These are phyloP conservation scores for Fraxinus sp. DNA, from an alignment of 305 asterid genomes.

Conservation along the genomic window DNA sequence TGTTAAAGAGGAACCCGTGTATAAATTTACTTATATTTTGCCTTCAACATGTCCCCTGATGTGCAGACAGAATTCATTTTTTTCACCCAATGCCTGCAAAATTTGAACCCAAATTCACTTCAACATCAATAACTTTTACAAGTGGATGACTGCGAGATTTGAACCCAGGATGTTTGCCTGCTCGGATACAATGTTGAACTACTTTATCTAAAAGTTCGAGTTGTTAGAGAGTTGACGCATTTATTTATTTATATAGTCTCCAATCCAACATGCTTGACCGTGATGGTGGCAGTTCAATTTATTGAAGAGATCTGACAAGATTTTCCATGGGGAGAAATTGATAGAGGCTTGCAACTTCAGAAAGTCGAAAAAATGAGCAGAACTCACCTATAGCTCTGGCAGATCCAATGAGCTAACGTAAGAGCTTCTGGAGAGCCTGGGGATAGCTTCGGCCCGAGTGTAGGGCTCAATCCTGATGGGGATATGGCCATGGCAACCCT, in stretches of 20 bases:
- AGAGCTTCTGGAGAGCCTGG: conserved; percentile 86
- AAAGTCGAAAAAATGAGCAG: not conserved
- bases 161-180: not conserved
- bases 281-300: not conserved
- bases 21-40: not conserved
- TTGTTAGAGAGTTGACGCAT: not conserved
- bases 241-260: not conserved
- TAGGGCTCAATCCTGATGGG: conserved; percentile 61
- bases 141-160: not conserved
- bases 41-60: not conserved
- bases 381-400: conserved; percentile 76
- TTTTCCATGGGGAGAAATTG: not conserved
- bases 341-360: not conserved
- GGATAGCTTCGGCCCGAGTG: conserved; percentile 55
- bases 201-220: not conserved
- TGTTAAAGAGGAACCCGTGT: not conserved
- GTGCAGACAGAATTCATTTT: not conserved
- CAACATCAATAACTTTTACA: not conserved
- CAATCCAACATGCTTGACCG: not conserved
- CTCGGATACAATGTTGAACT: not conserved
- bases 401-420: conserved; percentile 84
- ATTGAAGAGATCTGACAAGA: not conserved
- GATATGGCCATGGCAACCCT: conserved; percentile 86
- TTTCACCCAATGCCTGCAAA: not conserved
- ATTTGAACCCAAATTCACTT: not conserved